Evolutionary conservation across 2,329 filamentous ascomycete genomes (phyloP).

Genomic region (Magnaporthiopsis poae): DNA sequence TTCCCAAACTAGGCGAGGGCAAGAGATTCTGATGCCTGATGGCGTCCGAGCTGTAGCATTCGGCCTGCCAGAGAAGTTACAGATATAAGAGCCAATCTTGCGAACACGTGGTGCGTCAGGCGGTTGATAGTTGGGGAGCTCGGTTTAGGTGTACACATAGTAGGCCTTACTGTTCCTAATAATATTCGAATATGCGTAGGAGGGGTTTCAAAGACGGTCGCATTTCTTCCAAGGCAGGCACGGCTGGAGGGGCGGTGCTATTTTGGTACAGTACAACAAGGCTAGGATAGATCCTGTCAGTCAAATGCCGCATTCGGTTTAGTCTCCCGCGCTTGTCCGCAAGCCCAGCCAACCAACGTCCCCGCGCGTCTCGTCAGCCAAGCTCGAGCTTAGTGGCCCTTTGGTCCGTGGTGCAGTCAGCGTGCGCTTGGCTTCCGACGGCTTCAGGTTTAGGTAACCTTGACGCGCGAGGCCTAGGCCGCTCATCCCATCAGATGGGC

Average conservation of each 20-base stretch:
- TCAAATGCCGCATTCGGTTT: not conserved
- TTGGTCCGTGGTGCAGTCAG: not conserved
- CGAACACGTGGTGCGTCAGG: not conserved
- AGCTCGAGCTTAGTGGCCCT: not conserved
- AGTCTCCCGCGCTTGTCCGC: not conserved
- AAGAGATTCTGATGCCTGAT: not conserved
- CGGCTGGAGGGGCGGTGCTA: not conserved
- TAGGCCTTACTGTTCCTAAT: not conserved
- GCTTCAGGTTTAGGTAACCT: not conserved
- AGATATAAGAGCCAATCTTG: not conserved
- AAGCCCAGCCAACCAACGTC: not conserved
- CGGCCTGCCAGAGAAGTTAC: not conserved
- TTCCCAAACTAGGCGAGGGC: not conserved
- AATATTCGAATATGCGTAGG: too few relatives aligned
- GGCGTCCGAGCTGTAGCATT: not conserved
- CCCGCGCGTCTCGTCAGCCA: not conserved
- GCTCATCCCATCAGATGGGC: not conserved
- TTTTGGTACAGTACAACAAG: not conserved
- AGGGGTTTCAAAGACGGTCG: too few relatives aligned
- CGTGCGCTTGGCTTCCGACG: too few relatives aligned
- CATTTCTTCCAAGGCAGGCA: too few relatives aligned
- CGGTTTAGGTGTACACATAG: too few relatives aligned
- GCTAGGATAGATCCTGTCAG: not conserved
- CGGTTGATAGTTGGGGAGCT: not conserved
- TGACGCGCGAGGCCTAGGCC: not conserved